Evolutionary conservation across 2,329 filamentous ascomycete genomes (phyloP), one percentile per base, ranked within the genome.

Genomic region (Teratosphaeria nubilosa): DNA sequence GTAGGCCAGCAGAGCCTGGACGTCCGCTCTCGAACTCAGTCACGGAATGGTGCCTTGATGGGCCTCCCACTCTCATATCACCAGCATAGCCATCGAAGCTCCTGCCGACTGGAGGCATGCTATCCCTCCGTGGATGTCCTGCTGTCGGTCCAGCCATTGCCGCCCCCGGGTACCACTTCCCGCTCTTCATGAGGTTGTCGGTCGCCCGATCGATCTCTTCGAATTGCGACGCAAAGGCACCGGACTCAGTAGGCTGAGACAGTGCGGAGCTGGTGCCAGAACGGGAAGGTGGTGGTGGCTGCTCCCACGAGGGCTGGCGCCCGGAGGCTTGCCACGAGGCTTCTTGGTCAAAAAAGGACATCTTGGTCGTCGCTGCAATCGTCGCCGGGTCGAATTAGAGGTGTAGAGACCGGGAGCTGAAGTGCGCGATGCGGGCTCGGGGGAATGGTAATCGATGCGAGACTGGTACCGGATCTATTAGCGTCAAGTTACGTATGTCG

Each of bases 181-280:
- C 91, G 74, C 91, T 96, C 82, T 97, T 97, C 70, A 92, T 83
- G 61, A 99, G 83, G 75, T 97, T 97, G 71, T 97, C 94, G 70
- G 92, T 86, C 66, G 92, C 92, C 72, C 92, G 87, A 65, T 97
- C 94, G 68, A 99, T 91, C 83, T 99, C 94, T 78, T 95, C 91
- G 74, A 95, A 87, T 76, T 96, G 91, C 72, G 88, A 86, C 65
- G 84, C 85, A 73, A 95, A 96, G 60, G 91, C 90, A 69, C 80
- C 78, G 59, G 83, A 81, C 61, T 95, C 90, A 14, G 53, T 61
- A 88, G 55, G 74, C 71, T 64, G 79, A 78, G 79, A 79, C 65
- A 78, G 73, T 32, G 87, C 86, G 59, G 87, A 91, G 74, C 82
- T 90, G 62, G 88, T 84, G 75, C 87, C 85, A 72, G 86, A 89